These are phyloP conservation scores for Saccharomycopsis javanensis DNA, from an alignment of 805 yeast genomes.

Conservation along the genomic window DNA sequence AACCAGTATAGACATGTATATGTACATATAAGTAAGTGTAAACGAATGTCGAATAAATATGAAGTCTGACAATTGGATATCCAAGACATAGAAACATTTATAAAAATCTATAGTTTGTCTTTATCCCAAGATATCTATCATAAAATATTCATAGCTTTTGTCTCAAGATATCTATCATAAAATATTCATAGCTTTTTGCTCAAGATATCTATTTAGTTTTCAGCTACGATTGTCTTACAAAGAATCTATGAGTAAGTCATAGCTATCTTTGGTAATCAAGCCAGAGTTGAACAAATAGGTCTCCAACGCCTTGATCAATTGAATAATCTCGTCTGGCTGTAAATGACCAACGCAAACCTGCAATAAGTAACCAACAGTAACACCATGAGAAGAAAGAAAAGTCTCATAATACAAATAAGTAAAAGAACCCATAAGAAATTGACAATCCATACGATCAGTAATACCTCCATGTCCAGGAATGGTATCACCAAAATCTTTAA, in stretches of 20 bases:
- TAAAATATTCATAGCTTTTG: no score
- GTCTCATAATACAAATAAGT: conserved; percentile 88
- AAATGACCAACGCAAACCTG: conserved; percentile 69
- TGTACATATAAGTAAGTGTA: no score
- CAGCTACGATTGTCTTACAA: background rate
- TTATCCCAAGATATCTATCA: no score
- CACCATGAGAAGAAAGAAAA: conserved; percentile 64
- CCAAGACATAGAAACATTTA: no score
- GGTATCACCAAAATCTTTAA: conserved; percentile 95
- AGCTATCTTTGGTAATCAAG: background rate
- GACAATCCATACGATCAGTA: conserved; percentile 96
- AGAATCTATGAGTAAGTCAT: background rate
- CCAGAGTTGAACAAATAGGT: conserved; percentile 37
- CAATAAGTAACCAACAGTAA: conserved; percentile 63
- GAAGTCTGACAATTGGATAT: no score
- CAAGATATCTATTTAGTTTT: no score
- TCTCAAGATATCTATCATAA: no score
- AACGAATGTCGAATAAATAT: no score
- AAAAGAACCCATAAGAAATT: conserved; percentile 95
- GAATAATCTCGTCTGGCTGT: conserved; percentile 52
- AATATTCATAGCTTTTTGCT: no score
- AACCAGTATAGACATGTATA: no score
- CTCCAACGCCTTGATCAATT: conserved; percentile 49
- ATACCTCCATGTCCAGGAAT: conserved; percentile 99
- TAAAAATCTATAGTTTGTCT: no score